Evolutionary conservation across 495 filamentous ascomycete genomes (phyloP).

Genomic region (Penicillium egyptiacum): DNA sequence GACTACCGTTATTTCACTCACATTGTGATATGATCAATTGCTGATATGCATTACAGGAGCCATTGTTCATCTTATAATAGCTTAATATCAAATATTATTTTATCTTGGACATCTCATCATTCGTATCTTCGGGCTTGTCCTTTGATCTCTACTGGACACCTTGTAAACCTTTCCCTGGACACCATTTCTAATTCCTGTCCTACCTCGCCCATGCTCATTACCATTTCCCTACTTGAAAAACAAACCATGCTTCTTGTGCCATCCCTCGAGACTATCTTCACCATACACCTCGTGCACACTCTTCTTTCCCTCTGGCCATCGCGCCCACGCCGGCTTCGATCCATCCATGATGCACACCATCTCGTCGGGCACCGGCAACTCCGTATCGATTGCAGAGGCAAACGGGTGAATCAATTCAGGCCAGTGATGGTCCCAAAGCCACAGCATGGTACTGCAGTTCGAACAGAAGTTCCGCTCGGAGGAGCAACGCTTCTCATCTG

Average conservation of each 20-base stretch:
- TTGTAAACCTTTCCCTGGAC: neutral
- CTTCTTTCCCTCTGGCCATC: conserved; percentile 54
- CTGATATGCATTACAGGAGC: conserved; percentile 25
- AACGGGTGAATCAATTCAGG: conserved; percentile 59
- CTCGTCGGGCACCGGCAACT: conserved; percentile 50
- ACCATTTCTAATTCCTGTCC: neutral
- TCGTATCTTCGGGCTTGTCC: neutral
- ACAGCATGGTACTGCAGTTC: conserved; percentile 53
- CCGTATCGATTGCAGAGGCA: conserved; percentile 56
- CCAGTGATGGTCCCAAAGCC: conserved; percentile 51
- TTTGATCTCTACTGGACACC: neutral
- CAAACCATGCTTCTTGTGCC: conserved; percentile 51
- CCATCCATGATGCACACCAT: conserved; percentile 53
- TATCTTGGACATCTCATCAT: neutral
- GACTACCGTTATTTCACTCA: conserved; percentile 25
- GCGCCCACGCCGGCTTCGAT: conserved; percentile 53
- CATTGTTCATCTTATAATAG: neutral
- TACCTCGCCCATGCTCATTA: neutral
- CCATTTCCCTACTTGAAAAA: conserved; percentile 26
- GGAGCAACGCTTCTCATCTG: conserved; percentile 40
- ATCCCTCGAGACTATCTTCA: conserved; percentile 48
- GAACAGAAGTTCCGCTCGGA: conserved; percentile 56
- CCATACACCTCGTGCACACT: conserved; percentile 44
- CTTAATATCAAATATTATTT: conserved; percentile 9
- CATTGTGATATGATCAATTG: conserved; percentile 16